Evolutionary conservation across 2,329 filamentous ascomycete genomes (phyloP), one percentile per base, ranked within the genome.

Genomic region (Stemphylium beticola): DNA sequence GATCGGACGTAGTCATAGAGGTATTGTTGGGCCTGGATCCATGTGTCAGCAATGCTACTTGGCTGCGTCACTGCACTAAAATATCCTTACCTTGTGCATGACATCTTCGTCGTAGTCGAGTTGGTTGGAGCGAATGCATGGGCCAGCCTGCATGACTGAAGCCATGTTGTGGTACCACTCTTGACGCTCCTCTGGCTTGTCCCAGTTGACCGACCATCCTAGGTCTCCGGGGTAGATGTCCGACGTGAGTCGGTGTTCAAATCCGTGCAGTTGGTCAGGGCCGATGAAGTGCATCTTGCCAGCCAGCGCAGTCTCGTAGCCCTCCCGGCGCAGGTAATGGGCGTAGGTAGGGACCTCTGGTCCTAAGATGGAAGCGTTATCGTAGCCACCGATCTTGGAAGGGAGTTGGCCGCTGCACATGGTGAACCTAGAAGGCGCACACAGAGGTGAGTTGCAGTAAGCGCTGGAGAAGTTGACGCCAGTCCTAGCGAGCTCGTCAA

Each of bases 241-340:
- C 64, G 89, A 91, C n/a, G 93, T 97, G 68, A 97, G 82, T 53
- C 71, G 68, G 69, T 91, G 89, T 80, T 97, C 93, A 69, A 96
- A 97, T 26, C 93, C 93, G 74, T 97, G 93, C 55, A 97, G 82
- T 78, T 97, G 93, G 73, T 97, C 93, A 0, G 81, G 80, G 31
- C 93, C 93, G 49, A 96, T 90, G 74, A 97, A 97, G 78, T 97
- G 93, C 93, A 97, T 97, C 83, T 97, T 97, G 59, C 93, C 93
- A 4, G 93, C 92, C 65, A 97, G 81, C 5, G 89, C 90, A 11
- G 93, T 96, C 77, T 96, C 91, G 71, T 97, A 97, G 48, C 91
- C 92, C 67, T 88, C 87, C 37, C 85, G 83, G 44, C 93, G 89
- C 49, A 97, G 81, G 77, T 96, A 96, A 76, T 97, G 93, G 8